Evolutionary conservation across 1,284 basidiomycete genomes (phyloP).

Genomic region (Naganishia liquefaciens): DNA sequence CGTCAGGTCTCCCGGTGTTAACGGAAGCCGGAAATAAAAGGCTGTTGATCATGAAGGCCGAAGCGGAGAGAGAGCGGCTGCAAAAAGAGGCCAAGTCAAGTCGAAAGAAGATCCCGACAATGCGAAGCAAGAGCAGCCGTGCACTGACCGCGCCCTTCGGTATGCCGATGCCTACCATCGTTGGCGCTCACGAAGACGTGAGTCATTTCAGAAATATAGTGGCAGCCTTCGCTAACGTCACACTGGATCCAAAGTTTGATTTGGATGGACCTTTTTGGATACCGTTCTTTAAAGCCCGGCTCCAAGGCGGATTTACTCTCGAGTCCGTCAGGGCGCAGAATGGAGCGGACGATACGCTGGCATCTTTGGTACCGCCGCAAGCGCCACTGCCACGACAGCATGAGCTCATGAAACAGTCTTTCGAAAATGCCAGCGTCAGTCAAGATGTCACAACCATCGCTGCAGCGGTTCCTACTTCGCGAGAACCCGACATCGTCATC

Average conservation of each 20-base stretch:
- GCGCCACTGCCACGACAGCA: neutral
- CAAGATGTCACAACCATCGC: too few relatives aligned
- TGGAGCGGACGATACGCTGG: neutral
- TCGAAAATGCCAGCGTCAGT: too few relatives aligned
- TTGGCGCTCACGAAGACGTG: neutral
- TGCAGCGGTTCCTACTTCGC: neutral
- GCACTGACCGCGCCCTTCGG: conserved; percentile 25
- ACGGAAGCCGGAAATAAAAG: conserved; percentile 32
- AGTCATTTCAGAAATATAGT: neutral
- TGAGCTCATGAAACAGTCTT: too few relatives aligned
- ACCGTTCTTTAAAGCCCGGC: conserved; percentile 11
- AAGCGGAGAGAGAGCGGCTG: conserved; percentile 20
- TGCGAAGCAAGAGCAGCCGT: conserved; percentile 8
- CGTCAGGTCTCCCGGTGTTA: conserved; percentile 31
- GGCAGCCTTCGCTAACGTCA: neutral
- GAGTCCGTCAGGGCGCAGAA: conserved; percentile 12
- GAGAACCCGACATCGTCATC: too few relatives aligned
- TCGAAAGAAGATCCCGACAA: neutral
- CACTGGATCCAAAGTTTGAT: conserved; percentile 18
- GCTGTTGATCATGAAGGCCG: conserved; percentile 15
- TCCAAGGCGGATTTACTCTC: conserved; percentile 18
- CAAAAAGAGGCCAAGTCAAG: conserved; percentile 5
- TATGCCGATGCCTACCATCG: conserved; percentile 7
- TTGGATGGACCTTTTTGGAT: conserved; percentile 31
- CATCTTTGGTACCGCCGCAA: neutral